Base-by-base conservation (phyloP, 805 yeast genomes). In the Citeromyces matritensis region DNA sequence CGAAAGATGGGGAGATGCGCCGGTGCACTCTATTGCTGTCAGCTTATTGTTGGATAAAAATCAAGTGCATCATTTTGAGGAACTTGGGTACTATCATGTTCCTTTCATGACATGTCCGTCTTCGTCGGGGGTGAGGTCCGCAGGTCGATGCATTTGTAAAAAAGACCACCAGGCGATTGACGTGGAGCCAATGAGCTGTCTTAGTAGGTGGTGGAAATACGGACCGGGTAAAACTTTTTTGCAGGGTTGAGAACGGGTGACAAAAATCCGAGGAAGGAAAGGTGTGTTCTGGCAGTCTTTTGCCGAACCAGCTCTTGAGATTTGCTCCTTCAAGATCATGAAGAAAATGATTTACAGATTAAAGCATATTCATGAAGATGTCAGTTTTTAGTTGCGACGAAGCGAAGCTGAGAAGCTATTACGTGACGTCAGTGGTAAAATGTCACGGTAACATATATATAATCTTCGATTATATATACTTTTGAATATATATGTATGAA, bases 1-100 rank as follows among this genome's bases (percentile, higher is more conserved):
- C 35, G 95, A 84, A 52, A 57, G 95, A 36, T 85, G 95, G 95
- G 95, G 95, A 10, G 95, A 85, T 55, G 95, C 95, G 1, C 95
- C 95, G 0, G 81, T 84, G 10, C 95, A 84, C 49, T 61, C 88
- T 0, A 58, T 83, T 19, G 94, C 73, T 1, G 73, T 69, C 1
- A 49, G 79, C 1, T 48, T 81, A 27, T 48, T 81, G 28, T 52
- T 81, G 38, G 68, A 73, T 38, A 63, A 58, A 33, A 48, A 58
- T 11, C 77, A 82, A 45, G 53, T 85, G 27, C 78, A 75, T 46
- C 83, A 78, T 57, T 81, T 85, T 50, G 74, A 74, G 35, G 94
- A 84, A 43, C 61, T 84, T 11, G 95, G 94, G 0, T 84, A 84
- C 48, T 62, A 51, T 38, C 95, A 84, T 55, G 51, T 58, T 0